A percentile compares a stretch with the other conserved stretches of the same genome.
Conservation (phyloP, 2,329 filamentous ascomycete genomes). For the Diplodia mutila region DNA sequence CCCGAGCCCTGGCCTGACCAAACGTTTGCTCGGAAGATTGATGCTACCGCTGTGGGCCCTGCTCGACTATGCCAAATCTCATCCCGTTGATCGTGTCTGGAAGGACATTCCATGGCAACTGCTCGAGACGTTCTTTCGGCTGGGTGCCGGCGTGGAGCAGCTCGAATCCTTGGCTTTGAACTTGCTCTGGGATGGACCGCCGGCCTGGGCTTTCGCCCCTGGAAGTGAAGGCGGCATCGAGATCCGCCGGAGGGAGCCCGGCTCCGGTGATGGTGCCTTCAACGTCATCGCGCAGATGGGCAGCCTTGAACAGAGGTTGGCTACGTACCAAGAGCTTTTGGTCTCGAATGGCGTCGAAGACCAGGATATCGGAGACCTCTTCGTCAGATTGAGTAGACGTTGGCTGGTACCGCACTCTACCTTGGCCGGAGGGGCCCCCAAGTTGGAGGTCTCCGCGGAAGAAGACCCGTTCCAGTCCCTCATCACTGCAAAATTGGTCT, state of each 20-base stretch:
- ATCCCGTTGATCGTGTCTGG: slow-evolving; percentile 43
- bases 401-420: slow-evolving; percentile 55
- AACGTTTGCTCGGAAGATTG: slow-evolving; percentile 62
- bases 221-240: slow-evolving; percentile 56
- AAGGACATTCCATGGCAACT: slow-evolving; percentile 53
- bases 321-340: slow-evolving; percentile 43
- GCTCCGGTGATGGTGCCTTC: slow-evolving; percentile 80
- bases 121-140: slow-evolving; percentile 60
- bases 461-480: slow-evolving; percentile 55
- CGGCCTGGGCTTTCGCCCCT: slow-evolving; percentile 59
- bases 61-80: slow-evolving; percentile 54
- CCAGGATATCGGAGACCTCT: slow-evolving; percentile 61
- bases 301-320: slow-evolving; percentile 35
- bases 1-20: slow-evolving; percentile 68
- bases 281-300: slow-evolving; percentile 73
- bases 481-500: slow-evolving; percentile 64
- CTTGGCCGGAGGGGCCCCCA: slow-evolving; percentile 16
- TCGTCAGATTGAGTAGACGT: slow-evolving; percentile 61
- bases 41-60: slow-evolving; percentile 67
- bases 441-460: slow-evolving; percentile 35
- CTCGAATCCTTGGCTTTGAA: slow-evolving; percentile 57
- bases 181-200: slow-evolving; percentile 59
- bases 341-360: slow-evolving; percentile 56
- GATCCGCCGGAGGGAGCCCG: slow-evolving; percentile 66
- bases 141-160: slow-evolving; percentile 58